Evolutionary conservation across 768 basidiomycete genomes (phyloP), one percentile per base, ranked within the genome.

Genomic region (Plicaturopsis crispa): DNA sequence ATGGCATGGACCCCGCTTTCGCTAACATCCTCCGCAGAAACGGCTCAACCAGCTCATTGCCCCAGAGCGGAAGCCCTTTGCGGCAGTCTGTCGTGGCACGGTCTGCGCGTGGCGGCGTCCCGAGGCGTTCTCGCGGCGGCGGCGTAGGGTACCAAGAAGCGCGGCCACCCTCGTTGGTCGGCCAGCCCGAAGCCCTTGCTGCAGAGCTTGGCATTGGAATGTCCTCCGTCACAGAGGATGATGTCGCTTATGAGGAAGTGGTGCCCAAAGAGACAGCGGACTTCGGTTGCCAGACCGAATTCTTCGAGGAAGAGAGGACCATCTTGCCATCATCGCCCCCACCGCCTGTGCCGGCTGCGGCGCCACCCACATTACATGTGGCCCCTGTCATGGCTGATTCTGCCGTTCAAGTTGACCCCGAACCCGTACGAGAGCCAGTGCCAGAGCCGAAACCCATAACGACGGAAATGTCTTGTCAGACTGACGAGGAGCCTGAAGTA

Each of bases 1-100:
- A 90, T 40, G 87, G 86, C 31, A 86, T 92, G 83, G 89, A 91
- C 44, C 89, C 90, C 7, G 71, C 63, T 1, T 92, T 87, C 51
- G 86, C 87, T 38, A 85, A 84, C 42, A 69, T 88, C 11, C 74
- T 90, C 32, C 75, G 75, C 39, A 78, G 80, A 28, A 60, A 70
- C 4, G 57, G 61, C 0, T 69, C 63, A 14, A 55, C 60, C 33
- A 63, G 60, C 28, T n/a, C n/a, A n/a, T n/a, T n/a, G n/a, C 57
- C 54, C 2, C 69, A 71, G 23, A 54, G 65, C 39, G 62, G 66
- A 13, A 82, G 79, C 48, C 82, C 84, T 31, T 63, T 84, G 12
- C 75, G 80, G 30, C 74, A 72, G 37, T 69, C 75, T 24, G 61
- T 75, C 23, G 64, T 80, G 35, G 61, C 69, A 11, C 69, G 73